A percentile compares a stretch with the other conserved stretches of the same genome.
Conservation (phyloP, 2,329 filamentous ascomycete species). For the Colletotrichum gigasporum region DNA sequence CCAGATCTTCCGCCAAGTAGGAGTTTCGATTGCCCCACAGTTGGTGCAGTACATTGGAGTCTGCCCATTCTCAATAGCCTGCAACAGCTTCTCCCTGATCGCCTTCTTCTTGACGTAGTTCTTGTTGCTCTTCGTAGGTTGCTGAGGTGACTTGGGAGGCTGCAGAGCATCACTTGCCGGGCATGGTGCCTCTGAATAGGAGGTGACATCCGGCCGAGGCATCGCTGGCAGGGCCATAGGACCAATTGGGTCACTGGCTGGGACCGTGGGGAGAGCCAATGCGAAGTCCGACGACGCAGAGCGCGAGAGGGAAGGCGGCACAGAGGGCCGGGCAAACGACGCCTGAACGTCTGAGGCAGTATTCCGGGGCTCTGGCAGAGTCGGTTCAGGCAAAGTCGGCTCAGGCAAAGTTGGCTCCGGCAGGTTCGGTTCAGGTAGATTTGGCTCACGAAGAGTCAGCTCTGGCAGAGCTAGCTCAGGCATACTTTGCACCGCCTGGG, state of each 20-base stretch:
- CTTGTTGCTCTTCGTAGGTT: conserved; percentile 64
- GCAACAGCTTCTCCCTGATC: conserved; percentile 67
- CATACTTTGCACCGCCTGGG: conserved; percentile 7
- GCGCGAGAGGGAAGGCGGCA: conserved; percentile 10
- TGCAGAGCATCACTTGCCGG: conserved; percentile 54
- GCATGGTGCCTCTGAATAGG: conserved; percentile 49
- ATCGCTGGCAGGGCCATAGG: conserved; percentile 45
- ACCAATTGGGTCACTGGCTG: conserved; percentile 40
- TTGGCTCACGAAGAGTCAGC: too few species aligned
- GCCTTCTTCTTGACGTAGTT: conserved; percentile 70
- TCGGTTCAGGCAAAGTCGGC: background rate
- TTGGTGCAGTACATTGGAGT: conserved; percentile 91
- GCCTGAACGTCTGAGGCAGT: background rate
- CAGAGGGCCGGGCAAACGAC: conserved; percentile 18
- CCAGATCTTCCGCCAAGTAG: conserved; percentile 95
- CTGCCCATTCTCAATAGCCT: conserved; percentile 78
- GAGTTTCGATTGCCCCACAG: conserved; percentile 94
- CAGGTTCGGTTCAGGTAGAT: background rate
- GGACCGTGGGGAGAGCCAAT: conserved; percentile 44
- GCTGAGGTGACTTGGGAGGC: conserved; percentile 47
- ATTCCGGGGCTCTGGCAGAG: background rate
- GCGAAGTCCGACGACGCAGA: conserved; percentile 40
- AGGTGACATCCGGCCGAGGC: conserved; percentile 15
- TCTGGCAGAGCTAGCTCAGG: too few species aligned
- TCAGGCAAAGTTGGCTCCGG: background rate